Conservation (phyloP, 176 grass and related monocot genomes). For the Phragmites australis region DNA sequence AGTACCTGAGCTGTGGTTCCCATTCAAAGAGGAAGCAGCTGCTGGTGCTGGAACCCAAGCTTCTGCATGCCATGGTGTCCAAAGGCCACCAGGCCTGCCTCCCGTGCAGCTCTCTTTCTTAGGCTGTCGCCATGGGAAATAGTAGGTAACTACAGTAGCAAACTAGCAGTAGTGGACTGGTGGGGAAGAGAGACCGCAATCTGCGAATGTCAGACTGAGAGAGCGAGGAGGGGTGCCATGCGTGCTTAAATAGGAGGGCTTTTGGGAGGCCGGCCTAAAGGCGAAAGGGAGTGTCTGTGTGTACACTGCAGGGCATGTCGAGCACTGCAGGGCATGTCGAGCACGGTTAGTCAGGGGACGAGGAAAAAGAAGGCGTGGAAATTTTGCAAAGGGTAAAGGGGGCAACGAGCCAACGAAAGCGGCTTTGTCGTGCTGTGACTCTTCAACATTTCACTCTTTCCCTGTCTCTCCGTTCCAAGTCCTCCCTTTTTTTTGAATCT, state of each 20-base stretch:
- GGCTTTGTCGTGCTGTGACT: slow-evolving; percentile 37
- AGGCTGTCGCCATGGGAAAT: slow-evolving; percentile 35
- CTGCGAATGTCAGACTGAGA: no score
- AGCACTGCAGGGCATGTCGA: slow-evolving; percentile 51
- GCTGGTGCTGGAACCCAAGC: slow-evolving; percentile 13
- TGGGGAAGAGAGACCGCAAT: slow-evolving; percentile 2
- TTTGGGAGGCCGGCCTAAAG: slow-evolving; percentile 48
- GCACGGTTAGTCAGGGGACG: slow-evolving; percentile 48
- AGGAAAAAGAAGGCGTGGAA: slow-evolving; percentile 33
- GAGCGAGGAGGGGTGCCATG: slow-evolving; percentile 20
- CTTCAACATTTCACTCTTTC: not conserved
- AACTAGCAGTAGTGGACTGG: slow-evolving; percentile 1
- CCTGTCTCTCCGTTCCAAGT: not conserved
- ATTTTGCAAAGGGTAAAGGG: slow-evolving; percentile 54
- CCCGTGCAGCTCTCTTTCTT: slow-evolving; percentile 37
- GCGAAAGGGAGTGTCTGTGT: slow-evolving; percentile 17
- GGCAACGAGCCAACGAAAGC: slow-evolving; percentile 43
- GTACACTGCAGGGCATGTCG: slow-evolving; percentile 37
- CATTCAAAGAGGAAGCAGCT: slow-evolving; percentile 38
- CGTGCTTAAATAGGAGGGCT: slow-evolving; percentile 59
- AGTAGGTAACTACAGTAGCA: not conserved
- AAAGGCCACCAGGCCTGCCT: slow-evolving; percentile 39
- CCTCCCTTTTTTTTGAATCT: not conserved
- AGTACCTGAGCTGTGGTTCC: slow-evolving; percentile 46
- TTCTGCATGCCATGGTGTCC: slow-evolving; percentile 52